Evolutionary conservation across 495 filamentous ascomycete genomes (phyloP), one percentile per base, ranked within the genome.

Genomic region (Lineolata rhizophorae): DNA sequence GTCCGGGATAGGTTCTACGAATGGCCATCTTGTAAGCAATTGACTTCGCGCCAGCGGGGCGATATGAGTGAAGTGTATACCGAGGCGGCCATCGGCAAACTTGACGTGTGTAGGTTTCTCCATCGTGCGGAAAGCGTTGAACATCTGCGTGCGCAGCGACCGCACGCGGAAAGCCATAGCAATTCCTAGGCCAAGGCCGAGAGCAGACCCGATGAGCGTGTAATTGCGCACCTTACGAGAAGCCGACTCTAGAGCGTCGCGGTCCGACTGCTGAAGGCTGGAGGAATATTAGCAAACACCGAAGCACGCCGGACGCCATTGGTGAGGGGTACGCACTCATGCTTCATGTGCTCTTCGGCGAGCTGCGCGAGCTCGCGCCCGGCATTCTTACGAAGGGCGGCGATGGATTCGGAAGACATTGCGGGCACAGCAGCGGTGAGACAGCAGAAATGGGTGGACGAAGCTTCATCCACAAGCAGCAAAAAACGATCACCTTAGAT

Each of bases 311-410:
- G 17, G 30, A 26, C 13, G 14, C 4, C 14, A 29, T 4, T 3
- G 10, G 20, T 11, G n/a, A 9, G 34, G 12, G 2, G 9, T 2
- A 26, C 49, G 8, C 42, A 53, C 50, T 56, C 71, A 34, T 72
- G 59, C 33, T 76, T 54, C 20, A 72, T 33, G 49, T 76, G 73
- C 31, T 69, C 45, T 35, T 75, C 65, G 18, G 69, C 70, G 8
- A 79, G 59, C 16, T 53, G 48, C 32, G 51, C 47, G 14, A 78
- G 58, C 20, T 72, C 64, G 31, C 62, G 46, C 35, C 54, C 55
- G 29, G 61, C 50, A 31, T 52, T 53, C 36, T 54, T 57, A 32
- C 71, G 65, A 45, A 72, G 56, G 29, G 60, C 39, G 30, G 70
- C 64, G 29, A 75, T 47, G 0, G 64, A 64, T 30, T 67, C 60